A percentile compares a stretch with the other conserved stretches of the same genome.
Evolutionary conservation across 2,329 filamentous ascomycete genomes (phyloP).

Genomic region (Clathrospora elynae): DNA sequence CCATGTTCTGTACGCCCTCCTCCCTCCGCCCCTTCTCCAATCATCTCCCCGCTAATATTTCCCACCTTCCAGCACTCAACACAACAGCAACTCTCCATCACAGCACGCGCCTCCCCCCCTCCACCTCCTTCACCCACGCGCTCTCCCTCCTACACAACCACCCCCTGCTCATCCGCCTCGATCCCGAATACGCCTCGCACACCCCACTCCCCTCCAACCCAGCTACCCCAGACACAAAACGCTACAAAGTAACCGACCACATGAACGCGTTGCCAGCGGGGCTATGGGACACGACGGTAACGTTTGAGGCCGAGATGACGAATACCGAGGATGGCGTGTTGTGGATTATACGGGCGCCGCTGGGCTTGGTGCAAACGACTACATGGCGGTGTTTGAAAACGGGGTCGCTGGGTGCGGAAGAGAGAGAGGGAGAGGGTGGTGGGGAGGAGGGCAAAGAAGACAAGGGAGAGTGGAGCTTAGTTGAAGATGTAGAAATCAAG

Average conservation of each 20-base stretch:
- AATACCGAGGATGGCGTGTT: constrained; percentile 41
- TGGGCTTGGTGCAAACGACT: constrained; percentile 42
- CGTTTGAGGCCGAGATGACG: constrained; percentile 43
- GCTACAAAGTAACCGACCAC: constrained; percentile 46
- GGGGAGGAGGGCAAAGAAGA: constrained; percentile 16
- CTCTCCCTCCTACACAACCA: constrained; percentile 42
- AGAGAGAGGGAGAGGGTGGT: constrained; percentile 13
- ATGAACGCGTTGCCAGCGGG: constrained; percentile 46
- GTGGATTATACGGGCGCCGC: constrained; percentile 45
- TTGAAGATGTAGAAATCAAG: constrained; percentile 47
- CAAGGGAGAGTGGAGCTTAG: constrained; percentile 38
- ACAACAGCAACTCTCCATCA: constrained; percentile 43
- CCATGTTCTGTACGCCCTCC: constrained; percentile 39
- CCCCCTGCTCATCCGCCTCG: constrained; percentile 45
- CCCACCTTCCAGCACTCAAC: constrained; percentile 32
- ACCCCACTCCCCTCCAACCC: constrained; percentile 31
- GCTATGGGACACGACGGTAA: constrained; percentile 45
- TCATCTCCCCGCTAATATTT: not conserved
- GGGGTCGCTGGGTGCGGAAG: constrained; percentile 19
- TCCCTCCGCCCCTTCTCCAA: not conserved
- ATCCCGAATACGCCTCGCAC: constrained; percentile 45
- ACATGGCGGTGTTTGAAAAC: constrained; percentile 38
- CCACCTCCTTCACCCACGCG: constrained; percentile 27
- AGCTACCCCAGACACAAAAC: constrained; percentile 32
- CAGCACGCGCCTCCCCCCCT: constrained; percentile 39